A percentile compares a stretch with the other conserved stretches of the same genome.
Evolutionary conservation across 352 stramenopile species (phyloP).

Genomic region (Thraustochytrium sp.): DNA sequence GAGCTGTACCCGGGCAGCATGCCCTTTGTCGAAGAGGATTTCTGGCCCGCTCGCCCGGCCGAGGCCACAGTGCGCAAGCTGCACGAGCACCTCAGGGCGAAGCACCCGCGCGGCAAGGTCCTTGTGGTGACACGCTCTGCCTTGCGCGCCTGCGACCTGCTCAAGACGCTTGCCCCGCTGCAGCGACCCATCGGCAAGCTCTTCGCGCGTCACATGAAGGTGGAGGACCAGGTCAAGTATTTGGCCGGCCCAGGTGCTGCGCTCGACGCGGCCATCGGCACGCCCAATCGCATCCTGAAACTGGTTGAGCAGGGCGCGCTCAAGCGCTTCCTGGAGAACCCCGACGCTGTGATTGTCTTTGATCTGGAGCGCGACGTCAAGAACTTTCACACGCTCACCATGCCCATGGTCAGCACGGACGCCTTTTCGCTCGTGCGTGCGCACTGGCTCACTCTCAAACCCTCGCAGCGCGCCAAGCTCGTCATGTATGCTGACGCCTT

Average conservation of each 20-base stretch:
- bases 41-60: not conserved
- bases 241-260: conserved; percentile 54
- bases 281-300: conserved; percentile 57
- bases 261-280: conserved; percentile 58
- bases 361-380: conserved; percentile 22
- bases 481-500: no score
- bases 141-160: conserved; percentile 76
- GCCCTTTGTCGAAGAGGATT: not conserved
- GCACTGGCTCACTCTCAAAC: not conserved
- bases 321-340: not conserved
- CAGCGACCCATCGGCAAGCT: conserved; percentile 87
- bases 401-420: not conserved
- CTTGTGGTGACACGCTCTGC: conserved; percentile 84
- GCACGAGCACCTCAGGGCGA: not conserved
- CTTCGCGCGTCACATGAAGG: conserved; percentile 88
- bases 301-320: conserved; percentile 44
- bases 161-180: conserved; percentile 77
- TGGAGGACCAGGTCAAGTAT: conserved; percentile 74
- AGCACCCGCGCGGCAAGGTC: conserved; percentile 57
- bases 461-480: not conserved
- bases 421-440: not conserved
- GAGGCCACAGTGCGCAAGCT: not conserved
- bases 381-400: conserved; percentile 1
- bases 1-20: conserved; percentile 1
- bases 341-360: not conserved